Evolutionary conservation across 164 flowering plant genomes (phyloP).

Genomic region (Umbilicus rupestris): DNA sequence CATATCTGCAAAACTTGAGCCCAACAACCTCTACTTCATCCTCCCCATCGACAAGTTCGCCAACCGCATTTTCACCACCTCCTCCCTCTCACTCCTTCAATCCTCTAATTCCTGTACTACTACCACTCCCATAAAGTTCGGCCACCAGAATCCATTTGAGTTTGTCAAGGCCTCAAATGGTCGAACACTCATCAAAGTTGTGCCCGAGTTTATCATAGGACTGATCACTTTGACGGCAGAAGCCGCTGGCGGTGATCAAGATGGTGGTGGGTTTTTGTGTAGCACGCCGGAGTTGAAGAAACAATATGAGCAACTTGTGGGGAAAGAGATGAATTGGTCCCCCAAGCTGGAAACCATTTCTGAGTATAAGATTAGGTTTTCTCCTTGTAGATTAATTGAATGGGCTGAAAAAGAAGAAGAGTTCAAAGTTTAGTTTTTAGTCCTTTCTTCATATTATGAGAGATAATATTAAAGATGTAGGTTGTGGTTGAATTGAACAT

Average conservation of each 20-base stretch:
- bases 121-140: conserved; percentile 20
- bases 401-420: conserved; percentile 35
- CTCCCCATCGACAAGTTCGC: conserved; percentile 64
- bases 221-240: conserved; percentile 16
- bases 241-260: conserved; percentile 4
- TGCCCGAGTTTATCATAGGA: conserved; percentile 52
- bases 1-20: conserved; percentile 37
- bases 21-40: conserved; percentile 63
- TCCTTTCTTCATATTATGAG: not conserved
- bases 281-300: conserved; percentile 90
- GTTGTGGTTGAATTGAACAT: not conserved
- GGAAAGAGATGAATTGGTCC: conserved; percentile 70
- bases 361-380: conserved; percentile 41
- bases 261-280: conserved; percentile 28
- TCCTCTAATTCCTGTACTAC: conserved; percentile 19
- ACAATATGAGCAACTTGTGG: conserved; percentile 63
- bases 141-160: conserved; percentile 40
- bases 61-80: conserved; percentile 27
- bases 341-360: conserved; percentile 81
- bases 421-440: conserved; percentile 5
- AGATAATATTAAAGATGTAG: not conserved
- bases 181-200: conserved; percentile 50
- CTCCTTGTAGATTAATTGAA: conserved; percentile 57
- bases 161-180: conserved; percentile 54
- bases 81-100: conserved; percentile 34